Base-by-base conservation (phyloP, 352 stramenopile genomes). In the Elongisporangium anandrum region DNA sequence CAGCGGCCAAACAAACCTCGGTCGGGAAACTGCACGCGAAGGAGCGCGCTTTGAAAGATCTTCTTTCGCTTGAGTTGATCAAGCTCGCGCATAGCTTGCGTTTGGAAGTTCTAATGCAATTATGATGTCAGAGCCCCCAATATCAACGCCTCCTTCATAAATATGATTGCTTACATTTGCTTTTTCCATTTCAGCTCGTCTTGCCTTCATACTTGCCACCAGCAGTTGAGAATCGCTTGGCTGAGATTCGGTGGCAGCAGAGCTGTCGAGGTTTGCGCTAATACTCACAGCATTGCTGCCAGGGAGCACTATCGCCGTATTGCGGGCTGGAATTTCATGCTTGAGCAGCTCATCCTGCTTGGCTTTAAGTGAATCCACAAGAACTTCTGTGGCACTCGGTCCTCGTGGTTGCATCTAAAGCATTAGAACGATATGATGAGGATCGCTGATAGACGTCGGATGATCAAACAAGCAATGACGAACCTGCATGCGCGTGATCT, bases 41-140 rank as follows among this genome's bases (percentile, higher is more conserved):
- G 79, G 4, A 96, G 57, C 23, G 81, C 78, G 38, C 63, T 77
- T 60, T 92, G 82, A 56, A 88, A 96, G 0, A 96, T 71, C 39
- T 79, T 87, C 65, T 90, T 94, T 17, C 81, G 81, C 64, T 93
- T 90, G 0, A 96, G 71, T 29, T 94, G 81, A 23, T 96, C 87
- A 4, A 96, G 72, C 29, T 96, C 85, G 13, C 87, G 87, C 87
- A 96, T 96, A 15, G 85, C 85, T 65, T 87, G 73, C 16, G 87
- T 96, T 26, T 81, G 81, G 45, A 96, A 96, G 24, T 87, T 92
- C 84, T 95, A 8, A 45, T 16, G 17, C 45, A 63, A n/a, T n/a
- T n/a, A n/a, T n/a, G 4, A 16, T 3, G 51, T 50, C 24, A 51
- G 29, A 53, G 15, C 41, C 2, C n/a, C 50, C 4, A 50, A 52